A percentile compares a stretch with the other conserved stretches of the same genome.
Conservation (phyloP, 2,329 filamentous ascomycete species). For the Macroventuria anomochaeta region DNA sequence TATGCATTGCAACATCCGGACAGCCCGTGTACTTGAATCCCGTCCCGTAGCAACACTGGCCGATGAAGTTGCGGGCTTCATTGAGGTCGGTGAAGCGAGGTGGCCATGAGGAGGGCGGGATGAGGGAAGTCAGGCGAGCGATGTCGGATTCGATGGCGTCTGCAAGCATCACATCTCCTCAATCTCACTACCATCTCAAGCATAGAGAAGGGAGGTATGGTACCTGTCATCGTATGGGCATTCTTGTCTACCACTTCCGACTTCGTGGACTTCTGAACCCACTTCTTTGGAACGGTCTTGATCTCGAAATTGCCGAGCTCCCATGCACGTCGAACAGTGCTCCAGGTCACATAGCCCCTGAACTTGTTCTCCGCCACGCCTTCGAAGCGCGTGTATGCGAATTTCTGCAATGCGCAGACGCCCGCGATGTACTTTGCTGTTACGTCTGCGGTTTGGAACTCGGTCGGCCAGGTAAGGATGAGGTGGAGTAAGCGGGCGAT, state of each 20-base stretch:
- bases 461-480: not conserved
- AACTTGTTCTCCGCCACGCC: slow-evolving; percentile 1
- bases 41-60: not conserved
- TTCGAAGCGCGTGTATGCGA: not conserved
- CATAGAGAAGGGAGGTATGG: too few relatives aligned
- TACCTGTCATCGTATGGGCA: not conserved
- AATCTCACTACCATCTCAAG: too few relatives aligned
- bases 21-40: slow-evolving; percentile 5
- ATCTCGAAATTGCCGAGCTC: not conserved
- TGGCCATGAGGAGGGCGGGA: not conserved
- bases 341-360: slow-evolving; percentile 4
- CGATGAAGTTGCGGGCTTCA: slow-evolving; percentile 13
- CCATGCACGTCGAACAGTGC: not conserved
- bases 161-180: not conserved
- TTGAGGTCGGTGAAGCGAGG: slow-evolving; percentile 3
- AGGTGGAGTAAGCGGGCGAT: not conserved
- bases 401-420: not conserved
- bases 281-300: not conserved
- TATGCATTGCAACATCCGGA: slow-evolving; percentile 2
- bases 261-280: not conserved
- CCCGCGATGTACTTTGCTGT: slow-evolving; percentile 2
- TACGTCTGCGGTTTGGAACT: not conserved
- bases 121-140: not conserved
- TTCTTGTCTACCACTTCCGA: not conserved
- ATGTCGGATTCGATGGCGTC: slow-evolving; percentile 5